phyloP scores from a whole-genome alignment of 768 basidiomycete genomes.

The Fomitopsis serialis region DNA sequence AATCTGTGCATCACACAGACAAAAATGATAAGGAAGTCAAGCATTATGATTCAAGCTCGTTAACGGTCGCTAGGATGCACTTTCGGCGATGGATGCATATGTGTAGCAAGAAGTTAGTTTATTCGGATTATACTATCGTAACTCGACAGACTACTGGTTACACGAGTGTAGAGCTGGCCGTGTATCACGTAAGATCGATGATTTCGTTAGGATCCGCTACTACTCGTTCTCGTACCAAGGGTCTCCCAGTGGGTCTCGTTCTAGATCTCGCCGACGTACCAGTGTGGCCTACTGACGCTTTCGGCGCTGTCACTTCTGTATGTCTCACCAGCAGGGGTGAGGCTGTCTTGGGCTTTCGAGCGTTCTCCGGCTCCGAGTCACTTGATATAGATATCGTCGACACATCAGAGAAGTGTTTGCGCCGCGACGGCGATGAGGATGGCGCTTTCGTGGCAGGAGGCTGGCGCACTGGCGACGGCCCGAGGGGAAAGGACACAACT shows the following conservation, averaged over 20 bases:
- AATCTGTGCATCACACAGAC: too few species aligned
- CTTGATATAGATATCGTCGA: slow-evolving; percentile 35
- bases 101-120: too few species aligned
- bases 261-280: neutral
- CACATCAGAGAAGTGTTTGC: slow-evolving; percentile 5
- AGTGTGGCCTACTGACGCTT: neutral
- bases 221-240: slow-evolving; percentile 15
- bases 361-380: slow-evolving; percentile 25
- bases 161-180: too few species aligned
- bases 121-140: too few species aligned
- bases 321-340: slow-evolving; percentile 22
- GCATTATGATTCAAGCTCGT: too few species aligned
- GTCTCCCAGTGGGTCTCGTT: neutral
- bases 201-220: slow-evolving; percentile 21
- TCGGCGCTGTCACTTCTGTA: slow-evolving; percentile 2
- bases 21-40: too few species aligned
- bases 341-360: slow-evolving; percentile 3
- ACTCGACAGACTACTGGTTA: too few species aligned
- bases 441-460: neutral
- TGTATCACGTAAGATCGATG: slow-evolving; percentile 37
- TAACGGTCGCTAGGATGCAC: too few species aligned
- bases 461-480: slow-evolving; percentile 18
- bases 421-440: neutral
- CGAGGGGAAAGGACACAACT: slow-evolving; percentile 14
- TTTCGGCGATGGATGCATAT: too few species aligned